Base-by-base conservation (phyloP, 768 basidiomycete species). In the Pleurotus tuoliensis region DNA sequence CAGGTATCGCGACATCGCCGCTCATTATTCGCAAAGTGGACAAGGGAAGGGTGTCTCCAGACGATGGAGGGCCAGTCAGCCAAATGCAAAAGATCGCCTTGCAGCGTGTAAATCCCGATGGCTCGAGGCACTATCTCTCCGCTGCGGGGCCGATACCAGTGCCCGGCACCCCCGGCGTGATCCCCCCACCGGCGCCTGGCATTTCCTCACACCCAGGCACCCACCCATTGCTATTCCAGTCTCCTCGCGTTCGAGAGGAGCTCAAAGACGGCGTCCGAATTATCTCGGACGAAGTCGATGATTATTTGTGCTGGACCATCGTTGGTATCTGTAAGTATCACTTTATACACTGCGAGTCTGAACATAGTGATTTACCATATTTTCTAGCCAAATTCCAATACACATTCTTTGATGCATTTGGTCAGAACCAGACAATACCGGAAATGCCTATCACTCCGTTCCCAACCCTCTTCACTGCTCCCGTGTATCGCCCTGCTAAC, bases 21-120 rank as follows among this genome's bases (percentile, higher is more conserved):
- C 79, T 96, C 41, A 77, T 92, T 61, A 89, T 98, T 52, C 90
- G 92, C 59, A 95, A 95, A 70, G 92, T 98, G 25, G 93, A 95
- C 70, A 94, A 94, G 65, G 90, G 90, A 25, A 79, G 86, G 58
- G 88, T 95, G 38, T 83, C 85, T n/a, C 74, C 80, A n/a, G 91
- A 94, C 62, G 89, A 94, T 65, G 90, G 90, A 16, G 91, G 93
- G 4, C 94, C 93, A 41, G 90, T 98, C 60, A 94, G 92, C 65
- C 94, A 96, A 70, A 92, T 98, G 86, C 94, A 98, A 74, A 93
- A 95, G 75, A 90, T 98, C 59, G 94, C 94, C 1, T 75, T 98
- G 43, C 89, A 94, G 65, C 80, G 91, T 55, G 83, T 91, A 54
- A 89, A 91, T 64, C 76, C 82, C 58, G 91, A 87, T 72, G 92